Conservation (phyloP, 148 eudicot species). For the Nepenthes gracilis region DNA sequence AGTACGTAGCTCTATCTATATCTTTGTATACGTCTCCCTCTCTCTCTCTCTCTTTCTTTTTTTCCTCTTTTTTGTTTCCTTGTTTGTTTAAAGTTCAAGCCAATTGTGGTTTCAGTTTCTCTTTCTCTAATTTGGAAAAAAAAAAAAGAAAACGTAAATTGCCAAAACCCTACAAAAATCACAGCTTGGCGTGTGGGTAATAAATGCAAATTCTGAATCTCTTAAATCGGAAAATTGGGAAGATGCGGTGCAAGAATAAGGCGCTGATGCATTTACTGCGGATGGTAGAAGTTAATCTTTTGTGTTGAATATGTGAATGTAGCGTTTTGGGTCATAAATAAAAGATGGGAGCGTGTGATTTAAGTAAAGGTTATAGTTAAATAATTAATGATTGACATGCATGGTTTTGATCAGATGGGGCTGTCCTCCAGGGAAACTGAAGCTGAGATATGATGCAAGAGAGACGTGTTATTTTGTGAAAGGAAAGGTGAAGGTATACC, state of each 20-base stretch:
- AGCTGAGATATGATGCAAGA: constrained; percentile 55
- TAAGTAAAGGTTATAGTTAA: background rate
- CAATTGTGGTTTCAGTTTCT: background rate
- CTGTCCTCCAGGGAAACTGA: constrained; percentile 58
- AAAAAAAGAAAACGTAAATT: no score
- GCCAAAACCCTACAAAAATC: no score
- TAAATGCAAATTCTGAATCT: no score
- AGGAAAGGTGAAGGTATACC: constrained; percentile 60
- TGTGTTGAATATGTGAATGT: no score
- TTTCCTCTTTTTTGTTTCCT: background rate
- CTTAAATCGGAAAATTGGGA: no score
- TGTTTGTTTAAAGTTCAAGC: background rate
- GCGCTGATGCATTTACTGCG: no score
- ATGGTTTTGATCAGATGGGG: constrained; percentile 25
- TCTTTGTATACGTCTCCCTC: background rate
- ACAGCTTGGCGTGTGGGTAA: no score
- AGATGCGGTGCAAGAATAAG: no score
- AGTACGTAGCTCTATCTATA: constrained; percentile 25
- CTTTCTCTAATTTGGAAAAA: background rate
- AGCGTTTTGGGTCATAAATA: no score
- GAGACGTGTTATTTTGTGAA: constrained; percentile 63
- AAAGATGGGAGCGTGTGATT: background rate
- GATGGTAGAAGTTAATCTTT: no score
- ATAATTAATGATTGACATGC: background rate
- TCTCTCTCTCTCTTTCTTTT: constrained; percentile 3